Evolutionary conservation across 2,329 filamentous ascomycete species (phyloP).

Genomic region (Colletotrichum lini): DNA sequence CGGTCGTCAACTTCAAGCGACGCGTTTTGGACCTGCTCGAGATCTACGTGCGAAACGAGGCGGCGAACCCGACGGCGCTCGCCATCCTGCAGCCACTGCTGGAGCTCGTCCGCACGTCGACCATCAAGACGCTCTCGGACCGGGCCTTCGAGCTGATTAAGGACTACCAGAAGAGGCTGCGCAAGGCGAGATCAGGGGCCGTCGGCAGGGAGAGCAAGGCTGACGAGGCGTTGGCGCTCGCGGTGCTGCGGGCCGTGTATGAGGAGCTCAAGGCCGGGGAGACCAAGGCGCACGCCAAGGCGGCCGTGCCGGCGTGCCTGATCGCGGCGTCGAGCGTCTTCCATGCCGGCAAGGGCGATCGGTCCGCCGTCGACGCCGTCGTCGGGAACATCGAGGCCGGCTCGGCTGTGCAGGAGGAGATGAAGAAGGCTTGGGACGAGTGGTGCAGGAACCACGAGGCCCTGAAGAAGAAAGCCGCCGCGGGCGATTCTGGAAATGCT

Average conservation of each 20-base stretch:
- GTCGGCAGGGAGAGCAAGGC: conserved; percentile 59
- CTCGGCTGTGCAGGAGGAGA: conserved; percentile 39
- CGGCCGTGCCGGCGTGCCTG: conserved; percentile 81
- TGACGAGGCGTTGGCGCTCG: conserved; percentile 62
- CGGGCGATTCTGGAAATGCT: conserved; percentile 1
- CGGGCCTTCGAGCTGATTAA: conserved; percentile 82
- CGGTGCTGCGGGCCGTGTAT: conserved; percentile 77
- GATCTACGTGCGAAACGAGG: conserved; percentile 86
- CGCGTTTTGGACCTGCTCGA: conserved; percentile 90
- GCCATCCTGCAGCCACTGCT: conserved; percentile 82
- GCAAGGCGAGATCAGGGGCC: conserved; percentile 65
- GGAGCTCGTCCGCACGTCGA: conserved; percentile 82
- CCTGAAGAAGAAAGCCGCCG: conserved; percentile 33
- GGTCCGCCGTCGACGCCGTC: conserved; percentile 71
- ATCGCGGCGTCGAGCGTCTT: conserved; percentile 76
- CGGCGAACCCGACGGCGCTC: conserved; percentile 76
- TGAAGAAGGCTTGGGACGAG: conserved; percentile 40
- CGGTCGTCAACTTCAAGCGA: conserved; percentile 94
- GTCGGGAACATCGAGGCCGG: conserved; percentile 73
- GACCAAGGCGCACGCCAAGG: conserved; percentile 80
- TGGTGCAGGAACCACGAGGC: conserved; percentile 41
- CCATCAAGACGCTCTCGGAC: conserved; percentile 80
- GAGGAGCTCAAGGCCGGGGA: conserved; percentile 72
- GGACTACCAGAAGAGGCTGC: conserved; percentile 77
- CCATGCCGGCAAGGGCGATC: conserved; percentile 64